These are phyloP conservation scores for Aspergillus glaucus DNA, from an alignment of 2,329 filamentous ascomycete genomes.

Conservation along the genomic window DNA sequence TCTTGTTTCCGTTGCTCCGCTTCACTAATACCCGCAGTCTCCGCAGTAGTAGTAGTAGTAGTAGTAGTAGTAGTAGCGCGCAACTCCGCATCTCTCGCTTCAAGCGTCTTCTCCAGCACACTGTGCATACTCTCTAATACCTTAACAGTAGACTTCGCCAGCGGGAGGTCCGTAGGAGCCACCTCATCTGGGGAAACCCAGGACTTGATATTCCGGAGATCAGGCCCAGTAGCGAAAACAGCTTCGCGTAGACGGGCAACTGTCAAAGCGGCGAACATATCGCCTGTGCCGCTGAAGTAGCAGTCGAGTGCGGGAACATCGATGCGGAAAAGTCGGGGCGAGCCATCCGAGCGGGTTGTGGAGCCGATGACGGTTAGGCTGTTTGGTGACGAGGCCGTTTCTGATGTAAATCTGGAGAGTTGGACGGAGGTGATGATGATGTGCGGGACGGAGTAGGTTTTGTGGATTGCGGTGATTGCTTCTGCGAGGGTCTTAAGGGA, in stretches of 20 bases:
- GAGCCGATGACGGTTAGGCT: conserved; percentile 70
- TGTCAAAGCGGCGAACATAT: conserved; percentile 95
- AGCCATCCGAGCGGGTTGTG: conserved; percentile 56
- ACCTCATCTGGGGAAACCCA: conserved; percentile 78
- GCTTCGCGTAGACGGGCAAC: conserved; percentile 83
- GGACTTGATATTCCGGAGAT: conserved; percentile 50
- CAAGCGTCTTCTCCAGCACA: conserved; percentile 63
- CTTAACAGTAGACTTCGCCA: conserved; percentile 77
- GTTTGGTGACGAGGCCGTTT: conserved; percentile 33
- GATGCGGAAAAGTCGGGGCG: conserved; percentile 79
- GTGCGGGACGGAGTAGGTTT: conserved; percentile 70
- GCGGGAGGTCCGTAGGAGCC: conserved; percentile 62
- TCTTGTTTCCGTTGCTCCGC: conserved; percentile 48
- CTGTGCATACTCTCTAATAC: conserved; percentile 90
- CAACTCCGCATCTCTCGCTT: conserved; percentile 62
- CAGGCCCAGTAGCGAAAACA: conserved; percentile 44
- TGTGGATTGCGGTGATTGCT: conserved; percentile 73
- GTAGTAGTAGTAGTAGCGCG: conserved; percentile 19
- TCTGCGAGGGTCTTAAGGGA: conserved; percentile 65
- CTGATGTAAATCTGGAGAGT: conserved; percentile 48
- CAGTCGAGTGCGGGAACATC: conserved; percentile 81
- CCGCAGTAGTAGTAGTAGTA: conserved; percentile 10
- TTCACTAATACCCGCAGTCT: conserved; percentile 32
- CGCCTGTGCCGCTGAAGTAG: conserved; percentile 93
- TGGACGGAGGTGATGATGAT: conserved; percentile 88